Conservation (phyloP, 129 eudicot species). For the Sambucus nigra region DNA sequence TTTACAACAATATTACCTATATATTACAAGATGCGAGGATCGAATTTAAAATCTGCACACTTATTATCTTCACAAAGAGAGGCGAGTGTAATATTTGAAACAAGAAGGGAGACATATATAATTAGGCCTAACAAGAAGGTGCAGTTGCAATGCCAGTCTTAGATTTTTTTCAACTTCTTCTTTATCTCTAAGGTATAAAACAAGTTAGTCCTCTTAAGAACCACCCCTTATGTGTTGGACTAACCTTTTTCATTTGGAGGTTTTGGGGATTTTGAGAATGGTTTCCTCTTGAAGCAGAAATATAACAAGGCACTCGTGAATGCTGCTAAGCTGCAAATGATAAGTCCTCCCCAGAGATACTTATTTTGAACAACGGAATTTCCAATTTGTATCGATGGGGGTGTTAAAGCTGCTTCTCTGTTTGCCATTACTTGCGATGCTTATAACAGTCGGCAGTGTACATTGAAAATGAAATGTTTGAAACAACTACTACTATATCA, state of each 20-base stretch:
- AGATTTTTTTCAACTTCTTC: too few species aligned
- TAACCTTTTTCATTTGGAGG: conserved; percentile 26
- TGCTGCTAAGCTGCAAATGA: conserved; percentile 17
- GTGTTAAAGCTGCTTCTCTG: conserved; percentile 8
- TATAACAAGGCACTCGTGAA: conserved; percentile 26
- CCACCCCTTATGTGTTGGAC: background rate
- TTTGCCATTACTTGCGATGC: conserved; percentile 15
- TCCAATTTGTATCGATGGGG: background rate
- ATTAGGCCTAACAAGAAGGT: background rate
- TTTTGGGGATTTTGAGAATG: conserved; percentile 23
- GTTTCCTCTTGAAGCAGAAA: conserved; percentile 38
- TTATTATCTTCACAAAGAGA: too few species aligned
- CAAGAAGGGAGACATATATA: background rate
- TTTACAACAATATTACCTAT: background rate
- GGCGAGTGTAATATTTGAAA: background rate
- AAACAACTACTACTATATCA: background rate
- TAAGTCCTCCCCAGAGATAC: conserved; percentile 26
- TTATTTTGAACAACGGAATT: conserved; percentile 17
- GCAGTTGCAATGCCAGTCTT: too few species aligned
- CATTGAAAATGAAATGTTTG: background rate
- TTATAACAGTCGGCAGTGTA: background rate
- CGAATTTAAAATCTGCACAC: background rate
- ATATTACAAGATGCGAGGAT: too few species aligned
- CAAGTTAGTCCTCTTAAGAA: background rate
- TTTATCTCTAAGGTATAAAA: background rate